Evolutionary conservation across 228 moss, liverwort and hornwort species (phyloP).

Genomic region (Sphagnum magellanicum): DNA sequence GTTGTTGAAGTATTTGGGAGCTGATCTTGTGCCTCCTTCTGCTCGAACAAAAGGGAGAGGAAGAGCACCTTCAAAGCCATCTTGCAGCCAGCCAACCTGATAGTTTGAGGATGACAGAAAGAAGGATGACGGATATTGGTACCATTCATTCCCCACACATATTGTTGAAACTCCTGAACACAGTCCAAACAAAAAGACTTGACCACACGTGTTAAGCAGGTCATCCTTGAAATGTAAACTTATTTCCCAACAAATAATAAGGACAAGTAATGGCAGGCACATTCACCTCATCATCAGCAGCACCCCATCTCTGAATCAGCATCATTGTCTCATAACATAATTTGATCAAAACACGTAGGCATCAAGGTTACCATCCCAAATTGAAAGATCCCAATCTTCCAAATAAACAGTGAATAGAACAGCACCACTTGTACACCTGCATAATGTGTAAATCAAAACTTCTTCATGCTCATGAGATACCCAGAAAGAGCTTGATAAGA

Average conservation of each 20-base stretch:
- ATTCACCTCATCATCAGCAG: too few species aligned
- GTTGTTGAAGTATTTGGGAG: slow-evolving; percentile 77
- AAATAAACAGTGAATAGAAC: too few species aligned
- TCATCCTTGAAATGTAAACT: neutral
- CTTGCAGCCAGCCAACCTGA: slow-evolving; percentile 78
- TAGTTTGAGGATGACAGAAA: slow-evolving; percentile 72
- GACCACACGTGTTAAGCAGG: neutral
- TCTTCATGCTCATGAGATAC: too few species aligned
- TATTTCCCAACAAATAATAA: neutral
- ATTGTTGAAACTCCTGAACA: slow-evolving; percentile 35
- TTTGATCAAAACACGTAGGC: neutral
- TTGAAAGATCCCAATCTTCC: too few species aligned
- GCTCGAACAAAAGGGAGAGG: slow-evolving; percentile 67
- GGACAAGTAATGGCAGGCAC: too few species aligned
- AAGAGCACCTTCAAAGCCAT: slow-evolving; percentile 82
- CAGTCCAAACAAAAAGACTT: neutral
- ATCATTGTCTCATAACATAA: neutral
- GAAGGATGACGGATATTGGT: slow-evolving; percentile 92
- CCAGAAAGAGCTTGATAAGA: too few species aligned
- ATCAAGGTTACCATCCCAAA: too few species aligned
- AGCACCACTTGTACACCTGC: too few species aligned
- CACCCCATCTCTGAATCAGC: too few species aligned
- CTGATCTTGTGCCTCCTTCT: slow-evolving; percentile 63
- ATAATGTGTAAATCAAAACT: too few species aligned
- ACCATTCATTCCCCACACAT: slow-evolving; percentile 92